A percentile compares a stretch with the other conserved stretches of the same genome.
Conservation (phyloP, 2,329 filamentous ascomycete species). For the Bipolaris bicolor region DNA sequence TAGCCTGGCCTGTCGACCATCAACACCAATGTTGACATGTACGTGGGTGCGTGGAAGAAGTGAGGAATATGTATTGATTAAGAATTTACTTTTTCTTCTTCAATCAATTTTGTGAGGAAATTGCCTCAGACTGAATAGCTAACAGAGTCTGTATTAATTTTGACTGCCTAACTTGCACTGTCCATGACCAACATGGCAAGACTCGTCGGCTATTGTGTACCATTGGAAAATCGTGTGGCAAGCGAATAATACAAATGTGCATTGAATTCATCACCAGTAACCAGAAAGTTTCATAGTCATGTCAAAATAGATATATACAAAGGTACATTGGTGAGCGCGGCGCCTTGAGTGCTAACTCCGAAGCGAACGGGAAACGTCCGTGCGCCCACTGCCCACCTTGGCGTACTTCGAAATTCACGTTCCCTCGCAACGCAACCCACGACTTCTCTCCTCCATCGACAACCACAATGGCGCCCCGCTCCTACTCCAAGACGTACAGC, state of each 20-base stretch:
- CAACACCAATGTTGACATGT: neutral
- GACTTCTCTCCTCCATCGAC: conserved; percentile 39
- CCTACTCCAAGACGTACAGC: conserved; percentile 99
- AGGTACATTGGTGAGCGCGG: neutral
- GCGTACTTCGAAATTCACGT: conserved; percentile 8
- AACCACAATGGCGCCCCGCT: conserved; percentile 60
- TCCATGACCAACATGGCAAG: neutral
- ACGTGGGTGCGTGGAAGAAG: neutral
- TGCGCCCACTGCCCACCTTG: conserved; percentile 5
- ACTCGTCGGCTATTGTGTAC: neutral
- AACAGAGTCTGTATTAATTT: too few species aligned
- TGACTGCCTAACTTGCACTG: neutral
- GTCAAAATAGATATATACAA: neutral
- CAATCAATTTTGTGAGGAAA: too few species aligned
- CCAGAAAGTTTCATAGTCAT: too few species aligned
- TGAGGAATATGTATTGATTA: neutral
- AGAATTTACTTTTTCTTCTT: neutral
- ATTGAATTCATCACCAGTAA: neutral
- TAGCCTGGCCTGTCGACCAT: neutral
- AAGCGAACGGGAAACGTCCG: neutral
- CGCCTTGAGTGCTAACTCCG: neutral
- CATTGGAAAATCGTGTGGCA: neutral
- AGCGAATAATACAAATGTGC: too few species aligned
- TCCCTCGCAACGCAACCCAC: neutral
- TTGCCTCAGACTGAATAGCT: neutral